Conservation (phyloP, 345 rosid genomes). For the Gossypium turneri region DNA sequence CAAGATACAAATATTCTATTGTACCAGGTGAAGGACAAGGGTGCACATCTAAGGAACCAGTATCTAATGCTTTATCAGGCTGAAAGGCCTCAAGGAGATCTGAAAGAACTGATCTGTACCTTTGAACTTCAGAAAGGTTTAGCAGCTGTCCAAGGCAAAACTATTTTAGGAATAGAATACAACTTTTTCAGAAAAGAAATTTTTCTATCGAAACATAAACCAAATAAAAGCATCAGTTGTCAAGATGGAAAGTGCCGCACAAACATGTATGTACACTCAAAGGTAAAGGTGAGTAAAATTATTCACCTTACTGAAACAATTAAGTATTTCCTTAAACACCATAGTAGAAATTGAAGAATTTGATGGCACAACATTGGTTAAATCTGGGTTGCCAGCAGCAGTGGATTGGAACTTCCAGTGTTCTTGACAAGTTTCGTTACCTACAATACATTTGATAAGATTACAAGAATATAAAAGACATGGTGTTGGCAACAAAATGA, state of each 20-base stretch:
- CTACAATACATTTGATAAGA: constrained; percentile 35
- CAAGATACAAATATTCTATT: constrained; percentile 52
- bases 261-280: background rate
- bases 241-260: constrained; percentile 6
- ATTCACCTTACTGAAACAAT: constrained; percentile 61
- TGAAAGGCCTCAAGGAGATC: constrained; percentile 72
- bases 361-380: constrained; percentile 37
- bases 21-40: constrained; percentile 55
- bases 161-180: constrained; percentile 5
- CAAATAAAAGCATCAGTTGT: background rate
- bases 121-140: constrained; percentile 47
- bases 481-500: constrained; percentile 15
- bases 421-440: constrained; percentile 53
- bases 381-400: constrained; percentile 53
- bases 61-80: constrained; percentile 34
- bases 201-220: background rate
- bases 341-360: constrained; percentile 43
- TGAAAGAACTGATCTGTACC: constrained; percentile 41
- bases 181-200: background rate
- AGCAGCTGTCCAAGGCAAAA: constrained; percentile 38
- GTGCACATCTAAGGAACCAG: constrained; percentile 32
- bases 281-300: constrained; percentile 4
- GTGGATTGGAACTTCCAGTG: constrained; percentile 60
- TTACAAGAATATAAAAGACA: constrained; percentile 16
- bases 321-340: constrained; percentile 62